These are phyloP conservation scores for Diddensiella santjacobensis DNA, from an alignment of 805 yeast species.

Conservation along the genomic window DNA sequence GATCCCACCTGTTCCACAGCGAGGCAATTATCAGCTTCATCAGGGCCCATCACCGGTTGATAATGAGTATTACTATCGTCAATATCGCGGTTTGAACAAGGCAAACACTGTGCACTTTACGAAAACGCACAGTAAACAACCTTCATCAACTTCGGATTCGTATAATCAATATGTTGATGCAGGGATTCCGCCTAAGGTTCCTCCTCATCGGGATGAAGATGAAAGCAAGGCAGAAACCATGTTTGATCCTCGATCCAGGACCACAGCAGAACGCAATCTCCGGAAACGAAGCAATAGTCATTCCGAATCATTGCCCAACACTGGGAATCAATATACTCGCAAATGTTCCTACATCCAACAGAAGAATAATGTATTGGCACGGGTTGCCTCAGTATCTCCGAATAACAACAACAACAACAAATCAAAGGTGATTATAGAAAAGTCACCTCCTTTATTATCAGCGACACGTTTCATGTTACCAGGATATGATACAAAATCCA, in stretches of 20 bases:
- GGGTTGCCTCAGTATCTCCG: background rate
- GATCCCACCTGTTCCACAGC: background rate
- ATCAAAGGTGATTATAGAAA: background rate
- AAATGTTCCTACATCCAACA: constrained; percentile 18
- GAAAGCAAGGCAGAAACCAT: background rate
- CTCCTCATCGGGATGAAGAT: constrained; percentile 20
- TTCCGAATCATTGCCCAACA: background rate
- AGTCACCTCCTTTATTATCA: background rate
- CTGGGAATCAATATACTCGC: constrained; percentile 12
- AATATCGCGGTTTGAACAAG: background rate
- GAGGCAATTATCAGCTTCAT: too few relatives aligned
- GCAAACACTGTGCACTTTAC: too few relatives aligned
- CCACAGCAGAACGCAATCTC: background rate
- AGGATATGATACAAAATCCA: constrained; percentile 18
- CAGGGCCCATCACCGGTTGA: too few relatives aligned
- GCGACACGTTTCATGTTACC: constrained; percentile 17
- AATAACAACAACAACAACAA: background rate
- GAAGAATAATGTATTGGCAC: background rate
- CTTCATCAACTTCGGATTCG: too few relatives aligned
- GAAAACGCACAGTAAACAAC: too few relatives aligned
- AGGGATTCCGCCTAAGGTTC: constrained; percentile 29
- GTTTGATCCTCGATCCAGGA: constrained; percentile 1
- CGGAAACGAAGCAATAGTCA: background rate
- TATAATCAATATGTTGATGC: constrained; percentile 18
- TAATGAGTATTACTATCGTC: background rate